These are phyloP conservation scores for Amauroascus verrucosus DNA, from an alignment of 2,329 filamentous ascomycete species.

Conservation along the genomic window DNA sequence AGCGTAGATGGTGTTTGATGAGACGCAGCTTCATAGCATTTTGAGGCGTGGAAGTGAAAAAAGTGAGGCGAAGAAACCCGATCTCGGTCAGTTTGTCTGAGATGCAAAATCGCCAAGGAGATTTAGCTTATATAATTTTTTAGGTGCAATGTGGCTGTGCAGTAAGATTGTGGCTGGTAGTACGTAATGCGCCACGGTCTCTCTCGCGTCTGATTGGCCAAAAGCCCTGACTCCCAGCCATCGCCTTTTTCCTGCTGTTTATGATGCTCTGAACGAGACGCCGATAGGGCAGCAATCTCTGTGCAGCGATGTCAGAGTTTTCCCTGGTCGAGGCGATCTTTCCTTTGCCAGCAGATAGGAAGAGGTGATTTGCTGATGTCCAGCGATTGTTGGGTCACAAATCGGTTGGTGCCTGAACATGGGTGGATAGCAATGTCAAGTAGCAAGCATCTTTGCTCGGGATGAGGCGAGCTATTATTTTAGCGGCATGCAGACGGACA, in stretches of 20 bases:
- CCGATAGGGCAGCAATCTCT: neutral
- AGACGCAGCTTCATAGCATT: too few relatives aligned
- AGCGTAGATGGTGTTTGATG: too few relatives aligned
- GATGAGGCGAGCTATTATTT: constrained; percentile 6
- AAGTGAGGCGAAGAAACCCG: too few relatives aligned
- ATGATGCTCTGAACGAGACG: neutral
- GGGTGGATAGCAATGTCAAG: neutral
- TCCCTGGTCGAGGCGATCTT: neutral
- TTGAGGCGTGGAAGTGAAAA: too few relatives aligned
- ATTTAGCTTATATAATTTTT: too few relatives aligned
- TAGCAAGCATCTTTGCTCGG: neutral
- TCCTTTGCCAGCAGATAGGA: neutral
- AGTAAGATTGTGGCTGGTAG: constrained; percentile 4
- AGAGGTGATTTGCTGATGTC: constrained; percentile 6
- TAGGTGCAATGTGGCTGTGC: neutral
- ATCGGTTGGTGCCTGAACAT: constrained; percentile 5
- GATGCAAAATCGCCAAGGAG: too few relatives aligned
- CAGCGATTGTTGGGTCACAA: constrained; percentile 5
- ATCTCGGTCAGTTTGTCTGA: too few relatives aligned
- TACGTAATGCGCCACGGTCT: constrained; percentile 3
- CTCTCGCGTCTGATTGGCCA: neutral
- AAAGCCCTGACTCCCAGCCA: constrained; percentile 1
- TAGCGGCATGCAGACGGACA: neutral
- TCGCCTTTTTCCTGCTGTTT: neutral
- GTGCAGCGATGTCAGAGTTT: neutral